phyloP scores from a whole-genome alignment of 2,329 filamentous ascomycete species.

The Cryphonectria carpinicola region DNA sequence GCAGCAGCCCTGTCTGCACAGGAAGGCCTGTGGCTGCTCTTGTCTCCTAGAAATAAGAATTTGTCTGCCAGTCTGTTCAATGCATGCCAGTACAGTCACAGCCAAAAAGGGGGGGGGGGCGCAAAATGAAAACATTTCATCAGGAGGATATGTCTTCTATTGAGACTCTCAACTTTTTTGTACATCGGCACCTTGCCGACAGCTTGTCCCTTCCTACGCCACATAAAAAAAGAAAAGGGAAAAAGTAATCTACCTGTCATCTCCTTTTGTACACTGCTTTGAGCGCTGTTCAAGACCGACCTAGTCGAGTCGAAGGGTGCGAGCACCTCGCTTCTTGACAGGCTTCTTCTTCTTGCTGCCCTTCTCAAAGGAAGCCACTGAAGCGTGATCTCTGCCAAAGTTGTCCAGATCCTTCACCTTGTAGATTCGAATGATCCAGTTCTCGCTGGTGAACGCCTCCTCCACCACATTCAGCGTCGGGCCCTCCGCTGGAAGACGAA shows the following conservation, averaged over 20 bases:
- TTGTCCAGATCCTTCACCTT: slow-evolving; percentile 99
- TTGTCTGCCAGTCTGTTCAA: neutral
- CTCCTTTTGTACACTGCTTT: slow-evolving; percentile 24
- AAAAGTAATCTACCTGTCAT: slow-evolving; percentile 17
- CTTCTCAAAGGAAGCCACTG: slow-evolving; percentile 71
- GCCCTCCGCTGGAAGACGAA: slow-evolving; percentile 78
- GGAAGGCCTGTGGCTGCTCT: neutral
- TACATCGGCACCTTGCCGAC: slow-evolving; percentile 24
- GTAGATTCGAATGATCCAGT: slow-evolving; percentile 99
- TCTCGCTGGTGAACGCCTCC: slow-evolving; percentile 98
- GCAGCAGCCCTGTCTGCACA: neutral
- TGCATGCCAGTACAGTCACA: neutral
- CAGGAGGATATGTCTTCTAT: slow-evolving; percentile 24
- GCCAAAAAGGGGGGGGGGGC: neutral
- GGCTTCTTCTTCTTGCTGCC: slow-evolving; percentile 84
- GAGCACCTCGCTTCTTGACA: slow-evolving; percentile 71
- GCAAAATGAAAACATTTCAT: neutral
- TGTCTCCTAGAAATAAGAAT: neutral
- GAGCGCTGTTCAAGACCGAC: slow-evolving; percentile 21
- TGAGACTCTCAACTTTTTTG: slow-evolving; percentile 29
- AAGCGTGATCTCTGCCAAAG: slow-evolving; percentile 82
- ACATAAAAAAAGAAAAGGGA: slow-evolving; percentile 1
- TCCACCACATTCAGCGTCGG: slow-evolving; percentile 88
- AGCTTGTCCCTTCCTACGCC: slow-evolving; percentile 15
- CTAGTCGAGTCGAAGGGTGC: slow-evolving; percentile 74